A percentile compares a stretch with the other conserved stretches of the same genome.
Conservation (phyloP, 495 filamentous ascomycete genomes). For the Emericellopsis terricola region DNA sequence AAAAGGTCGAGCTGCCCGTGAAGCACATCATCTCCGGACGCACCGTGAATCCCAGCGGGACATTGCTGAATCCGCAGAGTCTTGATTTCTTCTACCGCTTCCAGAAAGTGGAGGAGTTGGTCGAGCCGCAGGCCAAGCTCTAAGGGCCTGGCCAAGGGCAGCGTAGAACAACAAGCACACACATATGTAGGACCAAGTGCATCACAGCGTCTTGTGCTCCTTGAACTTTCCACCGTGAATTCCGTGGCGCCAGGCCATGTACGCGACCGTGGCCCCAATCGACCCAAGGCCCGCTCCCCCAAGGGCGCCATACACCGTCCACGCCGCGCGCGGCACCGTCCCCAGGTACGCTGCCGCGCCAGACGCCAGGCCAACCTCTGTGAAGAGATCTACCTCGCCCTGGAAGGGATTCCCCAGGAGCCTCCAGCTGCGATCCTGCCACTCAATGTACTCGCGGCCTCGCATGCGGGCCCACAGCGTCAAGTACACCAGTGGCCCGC, state of each 20-base stretch:
- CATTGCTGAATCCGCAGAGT: conserved; percentile 56
- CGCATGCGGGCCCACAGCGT: conserved; percentile 28
- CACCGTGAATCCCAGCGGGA: conserved; percentile 56
- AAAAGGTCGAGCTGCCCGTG: conserved; percentile 73
- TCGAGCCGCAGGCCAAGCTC: conserved; percentile 24
- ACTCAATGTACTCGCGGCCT: conserved; percentile 38
- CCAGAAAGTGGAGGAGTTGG: conserved; percentile 53
- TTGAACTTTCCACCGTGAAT: conserved; percentile 12
- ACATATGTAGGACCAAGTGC: background rate
- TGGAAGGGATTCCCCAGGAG: conserved; percentile 34
- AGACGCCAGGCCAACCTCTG: conserved; percentile 17
- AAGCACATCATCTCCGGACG: conserved; percentile 71
- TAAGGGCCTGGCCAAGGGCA: conserved; percentile 6
- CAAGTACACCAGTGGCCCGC: conserved; percentile 13
- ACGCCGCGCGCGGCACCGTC: conserved; percentile 8
- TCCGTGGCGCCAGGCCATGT: conserved; percentile 20
- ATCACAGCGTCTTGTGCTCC: background rate
- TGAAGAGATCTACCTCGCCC: conserved; percentile 33
- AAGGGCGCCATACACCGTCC: conserved; percentile 15
- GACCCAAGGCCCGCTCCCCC: conserved; percentile 22
- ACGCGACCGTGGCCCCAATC: conserved; percentile 16
- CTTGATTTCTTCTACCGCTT: conserved; percentile 68
- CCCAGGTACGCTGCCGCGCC: conserved; percentile 13
- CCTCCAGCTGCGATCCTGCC: conserved; percentile 43
- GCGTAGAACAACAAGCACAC: background rate